Evolutionary conservation across 768 basidiomycete species (phyloP).

Genomic region (Termitomyces sp.): DNA sequence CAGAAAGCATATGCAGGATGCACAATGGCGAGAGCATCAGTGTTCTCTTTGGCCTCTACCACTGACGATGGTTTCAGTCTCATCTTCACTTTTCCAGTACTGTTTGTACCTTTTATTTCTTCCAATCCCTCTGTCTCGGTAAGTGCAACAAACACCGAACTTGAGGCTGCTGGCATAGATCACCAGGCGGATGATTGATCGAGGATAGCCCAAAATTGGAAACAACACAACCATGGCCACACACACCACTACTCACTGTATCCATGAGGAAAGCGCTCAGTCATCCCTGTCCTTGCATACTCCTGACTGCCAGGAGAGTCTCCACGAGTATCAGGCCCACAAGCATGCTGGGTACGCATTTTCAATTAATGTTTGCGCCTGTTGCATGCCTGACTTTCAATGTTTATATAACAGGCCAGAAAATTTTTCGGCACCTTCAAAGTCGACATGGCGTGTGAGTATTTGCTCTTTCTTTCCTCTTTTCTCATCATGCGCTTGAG

Average conservation of each 20-base stretch:
- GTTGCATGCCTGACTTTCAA: too few relatives aligned
- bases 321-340: background rate
- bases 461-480: too few relatives aligned
- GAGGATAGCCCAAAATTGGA: background rate
- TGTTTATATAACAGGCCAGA: too few relatives aligned
- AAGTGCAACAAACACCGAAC: constrained; percentile 6
- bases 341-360: too few relatives aligned
- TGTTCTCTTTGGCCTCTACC: constrained; percentile 55
- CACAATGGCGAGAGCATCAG: constrained; percentile 95
- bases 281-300: background rate
- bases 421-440: too few relatives aligned
- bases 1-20: constrained; percentile 92
- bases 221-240: background rate
- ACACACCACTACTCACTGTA: background rate
- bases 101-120: background rate
- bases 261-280: background rate
- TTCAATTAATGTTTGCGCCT: too few relatives aligned
- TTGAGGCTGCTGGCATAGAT: constrained; percentile 3
- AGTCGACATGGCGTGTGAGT: too few relatives aligned
- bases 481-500: too few relatives aligned
- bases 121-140: background rate
- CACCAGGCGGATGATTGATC: background rate
- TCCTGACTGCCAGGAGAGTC: background rate
- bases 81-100: background rate
- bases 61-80: too few relatives aligned